Percentiles rank a stretch among this genome's conserved stretches.
Evolutionary conservation across 1,284 basidiomycete genomes (phyloP).

Genomic region (Paramarasmius palmivorus): DNA sequence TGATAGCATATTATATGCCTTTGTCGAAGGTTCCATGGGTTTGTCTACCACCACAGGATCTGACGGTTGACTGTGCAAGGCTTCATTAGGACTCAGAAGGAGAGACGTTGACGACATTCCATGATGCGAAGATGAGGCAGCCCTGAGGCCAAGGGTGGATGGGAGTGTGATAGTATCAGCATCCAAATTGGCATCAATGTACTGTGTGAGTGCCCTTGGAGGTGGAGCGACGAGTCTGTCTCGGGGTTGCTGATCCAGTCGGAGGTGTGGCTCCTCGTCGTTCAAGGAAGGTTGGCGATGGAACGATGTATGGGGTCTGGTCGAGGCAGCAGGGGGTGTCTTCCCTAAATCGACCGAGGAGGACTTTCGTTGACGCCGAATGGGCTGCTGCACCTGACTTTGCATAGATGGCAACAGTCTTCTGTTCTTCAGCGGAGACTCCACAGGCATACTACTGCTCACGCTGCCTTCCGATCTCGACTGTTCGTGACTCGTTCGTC

Average conservation of each 20-base stretch:
- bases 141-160: slow-evolving; percentile 66
- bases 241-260: slow-evolving; percentile 41
- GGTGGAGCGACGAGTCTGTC: slow-evolving; percentile 59
- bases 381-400: neutral
- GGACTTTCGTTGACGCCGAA: neutral
- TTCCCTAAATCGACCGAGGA: neutral
- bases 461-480: slow-evolving; percentile 24
- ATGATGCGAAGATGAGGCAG: slow-evolving; percentile 14
- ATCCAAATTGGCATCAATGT: slow-evolving; percentile 56
- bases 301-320: slow-evolving; percentile 18
- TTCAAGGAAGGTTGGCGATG: slow-evolving; percentile 6
- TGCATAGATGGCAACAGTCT: neutral
- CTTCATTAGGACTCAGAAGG: neutral
- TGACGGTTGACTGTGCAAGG: neutral
- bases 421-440: neutral
- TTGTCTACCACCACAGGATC: slow-evolving; percentile 30
- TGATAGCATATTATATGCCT: slow-evolving; percentile 60
- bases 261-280: slow-evolving; percentile 17
- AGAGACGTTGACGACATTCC: slow-evolving; percentile 20
- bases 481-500: slow-evolving; percentile 1
- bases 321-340: neutral
- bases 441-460: slow-evolving; percentile 54
- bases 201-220: slow-evolving; percentile 74
- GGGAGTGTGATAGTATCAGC: slow-evolving; percentile 58
- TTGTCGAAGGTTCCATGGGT: slow-evolving; percentile 40